Percentiles rank a stretch among this genome's conserved stretches.
These are phyloP conservation scores for Verticillium tricorpus DNA, from an alignment of 2,329 filamentous ascomycete genomes.

Conservation along the genomic window DNA sequence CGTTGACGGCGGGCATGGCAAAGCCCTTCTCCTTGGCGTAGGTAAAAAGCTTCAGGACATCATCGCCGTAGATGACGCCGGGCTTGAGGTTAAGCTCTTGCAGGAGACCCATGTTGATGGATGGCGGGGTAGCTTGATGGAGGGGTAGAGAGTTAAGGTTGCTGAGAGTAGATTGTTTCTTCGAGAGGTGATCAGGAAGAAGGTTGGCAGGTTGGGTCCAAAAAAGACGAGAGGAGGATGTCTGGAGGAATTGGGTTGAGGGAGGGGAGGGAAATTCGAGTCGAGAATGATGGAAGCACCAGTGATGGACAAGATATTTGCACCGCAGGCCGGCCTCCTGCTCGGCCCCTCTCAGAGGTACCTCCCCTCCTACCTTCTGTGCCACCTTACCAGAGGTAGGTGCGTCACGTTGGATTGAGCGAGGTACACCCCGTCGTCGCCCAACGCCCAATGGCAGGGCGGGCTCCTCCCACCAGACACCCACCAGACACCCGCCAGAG, in stretches of 20 bases:
- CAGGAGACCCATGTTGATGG: conserved; percentile 23
- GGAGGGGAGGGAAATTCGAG: neutral
- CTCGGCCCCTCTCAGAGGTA: neutral
- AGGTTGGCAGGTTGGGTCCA: neutral
- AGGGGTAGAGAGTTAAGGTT: neutral
- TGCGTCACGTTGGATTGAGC: neutral
- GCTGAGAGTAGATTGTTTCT: neutral
- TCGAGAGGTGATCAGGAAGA: neutral
- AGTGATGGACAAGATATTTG: neutral
- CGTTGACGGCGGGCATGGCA: conserved; percentile 88
- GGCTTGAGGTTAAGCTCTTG: conserved; percentile 45
- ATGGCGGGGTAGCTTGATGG: neutral
- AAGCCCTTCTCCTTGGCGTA: conserved; percentile 85
- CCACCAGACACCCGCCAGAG: neutral
- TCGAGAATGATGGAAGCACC: neutral
- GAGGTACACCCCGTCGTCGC: neutral
- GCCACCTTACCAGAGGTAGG: neutral
- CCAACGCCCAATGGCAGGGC: neutral
- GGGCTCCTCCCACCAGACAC: neutral
- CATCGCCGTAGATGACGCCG: conserved; percentile 51
- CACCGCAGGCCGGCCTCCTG: neutral
- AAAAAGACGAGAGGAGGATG: too few relatives aligned
- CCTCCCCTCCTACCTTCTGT: too few relatives aligned
- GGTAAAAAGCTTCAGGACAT: conserved; percentile 68
- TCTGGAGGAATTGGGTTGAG: neutral